Evolutionary conservation across 169 alveolate species (phyloP).

Genomic region (Cryptosporidium parvum): DNA sequence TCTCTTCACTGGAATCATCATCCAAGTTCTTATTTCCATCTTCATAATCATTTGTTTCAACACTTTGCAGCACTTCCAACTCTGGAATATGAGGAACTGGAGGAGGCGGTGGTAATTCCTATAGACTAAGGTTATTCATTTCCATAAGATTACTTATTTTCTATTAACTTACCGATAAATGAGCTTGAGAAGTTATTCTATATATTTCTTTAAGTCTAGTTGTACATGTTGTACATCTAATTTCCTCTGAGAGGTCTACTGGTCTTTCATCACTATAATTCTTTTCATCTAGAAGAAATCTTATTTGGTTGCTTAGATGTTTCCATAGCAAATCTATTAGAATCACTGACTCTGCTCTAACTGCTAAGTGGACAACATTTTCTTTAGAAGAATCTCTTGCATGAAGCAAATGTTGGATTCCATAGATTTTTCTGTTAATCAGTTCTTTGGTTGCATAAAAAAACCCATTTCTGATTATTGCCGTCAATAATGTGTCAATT

Average conservation of each 20-base stretch:
- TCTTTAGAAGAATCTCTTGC: conserved; percentile 70
- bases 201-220: conserved; percentile 68
- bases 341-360: conserved; percentile 58
- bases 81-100: conserved; percentile 73
- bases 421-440: conserved; percentile 60
- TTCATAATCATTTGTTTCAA: conserved; percentile 3
- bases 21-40: not conserved
- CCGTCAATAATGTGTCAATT: conserved; percentile 63
- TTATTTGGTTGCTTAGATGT: conserved; percentile 29
- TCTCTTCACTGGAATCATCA: not conserved
- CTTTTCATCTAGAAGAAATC: conserved; percentile 66
- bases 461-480: conserved; percentile 60
- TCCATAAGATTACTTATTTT: not conserved
- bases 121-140: not conserved
- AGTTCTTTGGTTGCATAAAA: conserved; percentile 67
- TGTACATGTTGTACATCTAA: conserved; percentile 67
- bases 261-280: conserved; percentile 45
- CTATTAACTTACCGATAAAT: conserved; percentile 49
- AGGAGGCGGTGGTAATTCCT: conserved; percentile 74
- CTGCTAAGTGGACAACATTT: conserved; percentile 60
- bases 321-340: conserved; percentile 61
- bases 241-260: conserved; percentile 55
- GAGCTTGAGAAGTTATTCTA: conserved; percentile 74
- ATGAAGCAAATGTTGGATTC: conserved; percentile 45
- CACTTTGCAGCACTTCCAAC: conserved; percentile 38